Conservation (phyloP, 2,329 filamentous ascomycete genomes). For the Hypomyces perniciosus region DNA sequence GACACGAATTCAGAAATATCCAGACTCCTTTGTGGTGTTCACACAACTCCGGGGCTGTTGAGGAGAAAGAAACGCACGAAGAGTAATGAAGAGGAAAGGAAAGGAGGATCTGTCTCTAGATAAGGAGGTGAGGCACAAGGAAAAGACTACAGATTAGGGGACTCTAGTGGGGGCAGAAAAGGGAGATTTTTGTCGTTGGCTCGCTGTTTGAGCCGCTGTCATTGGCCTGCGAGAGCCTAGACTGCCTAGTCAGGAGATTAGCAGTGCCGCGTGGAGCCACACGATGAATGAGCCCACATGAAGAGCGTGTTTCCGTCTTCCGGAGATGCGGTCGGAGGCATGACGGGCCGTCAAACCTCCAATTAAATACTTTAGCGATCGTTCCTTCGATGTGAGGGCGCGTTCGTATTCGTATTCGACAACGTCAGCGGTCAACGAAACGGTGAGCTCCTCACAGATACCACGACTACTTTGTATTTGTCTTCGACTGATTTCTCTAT, state of each 20-base stretch:
- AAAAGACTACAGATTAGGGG: constrained; percentile 8
- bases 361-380: background rate
- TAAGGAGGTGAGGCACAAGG: constrained; percentile 10
- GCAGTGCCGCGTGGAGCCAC: constrained; percentile 2
- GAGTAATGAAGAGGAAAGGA: background rate
- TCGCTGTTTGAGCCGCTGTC: background rate
- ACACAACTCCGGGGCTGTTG: background rate
- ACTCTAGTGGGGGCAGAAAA: constrained; percentile 8
- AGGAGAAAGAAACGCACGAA: background rate
- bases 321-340: constrained; percentile 7
- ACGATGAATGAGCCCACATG: constrained; percentile 9
- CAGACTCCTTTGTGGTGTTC: background rate
- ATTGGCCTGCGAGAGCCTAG: constrained; percentile 6
- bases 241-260: constrained; percentile 15
- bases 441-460: no score
- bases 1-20: constrained; percentile 1
- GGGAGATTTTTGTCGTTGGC: constrained; percentile 15
- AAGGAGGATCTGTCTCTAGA: constrained; percentile 1
- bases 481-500: no score
- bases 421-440: no score
- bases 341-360: background rate
- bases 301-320: constrained; percentile 7
- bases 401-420: constrained; percentile 12
- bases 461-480: no score
- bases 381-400: constrained; percentile 1